Conservation (phyloP, 228 moss, liverwort and hornwort species). For the Sphagnum magellanicum region DNA sequence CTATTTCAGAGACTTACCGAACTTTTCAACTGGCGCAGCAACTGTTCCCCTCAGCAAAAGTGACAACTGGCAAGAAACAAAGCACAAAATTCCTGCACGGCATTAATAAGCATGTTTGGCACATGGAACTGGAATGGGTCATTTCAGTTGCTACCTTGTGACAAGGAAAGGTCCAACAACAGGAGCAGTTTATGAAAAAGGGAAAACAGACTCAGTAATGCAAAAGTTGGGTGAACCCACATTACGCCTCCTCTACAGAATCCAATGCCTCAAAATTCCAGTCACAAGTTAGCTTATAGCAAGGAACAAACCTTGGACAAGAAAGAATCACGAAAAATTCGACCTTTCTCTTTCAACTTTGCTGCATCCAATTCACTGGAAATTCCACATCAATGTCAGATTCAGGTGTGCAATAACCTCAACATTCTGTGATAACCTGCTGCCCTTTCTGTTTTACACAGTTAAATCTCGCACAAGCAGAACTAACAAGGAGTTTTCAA, state of each 20-base stretch:
- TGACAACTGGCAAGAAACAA: conserved; percentile 51
- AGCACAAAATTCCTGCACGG: not conserved
- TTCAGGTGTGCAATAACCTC: not conserved
- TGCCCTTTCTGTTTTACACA: too few relatives aligned
- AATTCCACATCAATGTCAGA: not conserved
- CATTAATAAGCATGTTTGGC: not conserved
- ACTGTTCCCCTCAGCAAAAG: conserved; percentile 92
- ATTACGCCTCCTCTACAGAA: too few relatives aligned
- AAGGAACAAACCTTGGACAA: conserved; percentile 65
- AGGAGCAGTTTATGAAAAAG: too few relatives aligned
- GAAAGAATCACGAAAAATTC: conserved; percentile 90
- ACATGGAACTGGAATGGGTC: too few relatives aligned
- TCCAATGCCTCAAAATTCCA: not conserved
- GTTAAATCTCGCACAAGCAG: too few relatives aligned
- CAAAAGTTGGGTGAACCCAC: too few relatives aligned
- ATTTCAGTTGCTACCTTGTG: too few relatives aligned
- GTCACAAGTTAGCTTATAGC: not conserved
- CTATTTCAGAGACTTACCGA: conserved; percentile 36
- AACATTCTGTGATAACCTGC: not conserved
- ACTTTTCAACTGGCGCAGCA: conserved; percentile 95
- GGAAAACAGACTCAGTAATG: too few relatives aligned
- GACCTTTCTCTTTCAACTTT: conserved; percentile 90
- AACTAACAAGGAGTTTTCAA: too few relatives aligned
- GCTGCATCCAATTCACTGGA: conserved; percentile 80
- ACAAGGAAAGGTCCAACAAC: too few relatives aligned